These are phyloP conservation scores for Aspergillus tamarii DNA, from an alignment of 2,329 filamentous ascomycete genomes.

Conservation along the genomic window DNA sequence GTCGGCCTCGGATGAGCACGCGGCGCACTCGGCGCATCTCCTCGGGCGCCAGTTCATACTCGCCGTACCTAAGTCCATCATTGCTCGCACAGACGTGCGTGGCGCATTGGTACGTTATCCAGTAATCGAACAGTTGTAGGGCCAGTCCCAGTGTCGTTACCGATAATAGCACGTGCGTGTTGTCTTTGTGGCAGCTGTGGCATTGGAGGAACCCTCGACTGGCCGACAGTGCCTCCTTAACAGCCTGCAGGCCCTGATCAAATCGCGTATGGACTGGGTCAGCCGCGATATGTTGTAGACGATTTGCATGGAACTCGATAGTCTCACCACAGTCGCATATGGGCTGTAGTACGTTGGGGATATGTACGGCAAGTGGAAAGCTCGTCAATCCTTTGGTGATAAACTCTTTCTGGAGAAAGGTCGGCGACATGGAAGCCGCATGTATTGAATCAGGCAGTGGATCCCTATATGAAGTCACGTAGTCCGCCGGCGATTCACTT, in stretches of 20 bases:
- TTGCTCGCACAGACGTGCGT: neutral
- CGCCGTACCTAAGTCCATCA: conserved; percentile 30
- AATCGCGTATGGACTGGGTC: conserved; percentile 32
- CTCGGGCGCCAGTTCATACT: conserved; percentile 34
- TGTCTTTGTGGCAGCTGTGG: conserved; percentile 34
- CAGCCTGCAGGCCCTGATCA: conserved; percentile 37
- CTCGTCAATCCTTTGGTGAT: conserved; percentile 31
- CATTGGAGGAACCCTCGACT: conserved; percentile 37
- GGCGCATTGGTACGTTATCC: conserved; percentile 30
- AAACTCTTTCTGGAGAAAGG: conserved; percentile 33
- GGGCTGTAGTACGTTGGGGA: conserved; percentile 26
- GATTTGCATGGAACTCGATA: conserved; percentile 34
- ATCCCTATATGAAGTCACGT: conserved; percentile 15
- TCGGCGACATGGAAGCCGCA: conserved; percentile 35
- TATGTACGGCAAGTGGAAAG: conserved; percentile 32
- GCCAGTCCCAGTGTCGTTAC: conserved; percentile 36
- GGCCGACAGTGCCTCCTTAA: conserved; percentile 33
- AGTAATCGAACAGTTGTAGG: conserved; percentile 36
- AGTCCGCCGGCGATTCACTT: conserved; percentile 14
- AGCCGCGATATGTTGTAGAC: conserved; percentile 33
- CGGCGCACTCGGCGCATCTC: conserved; percentile 33
- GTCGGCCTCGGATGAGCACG: conserved; percentile 31
- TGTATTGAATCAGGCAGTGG: conserved; percentile 22
- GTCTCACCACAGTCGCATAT: conserved; percentile 36
- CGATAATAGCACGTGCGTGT: conserved; percentile 31